phyloP scores from a whole-genome alignment of 2,329 filamentous ascomycete species.

The Claviceps sp. region DNA sequence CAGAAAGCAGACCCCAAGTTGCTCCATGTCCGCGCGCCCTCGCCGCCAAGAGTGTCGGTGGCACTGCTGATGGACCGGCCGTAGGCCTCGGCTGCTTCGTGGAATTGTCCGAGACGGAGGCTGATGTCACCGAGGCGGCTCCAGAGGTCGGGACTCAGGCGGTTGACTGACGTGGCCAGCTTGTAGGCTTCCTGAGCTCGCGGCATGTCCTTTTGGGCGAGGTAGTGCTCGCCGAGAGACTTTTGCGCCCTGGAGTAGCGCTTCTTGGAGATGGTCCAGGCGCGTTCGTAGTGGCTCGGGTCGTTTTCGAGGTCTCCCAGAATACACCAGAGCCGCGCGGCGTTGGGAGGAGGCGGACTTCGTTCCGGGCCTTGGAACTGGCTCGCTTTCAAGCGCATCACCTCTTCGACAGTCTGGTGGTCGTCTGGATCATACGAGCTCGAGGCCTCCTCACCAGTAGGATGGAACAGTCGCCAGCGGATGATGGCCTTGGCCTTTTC shows the following conservation, averaged over 20 bases:
- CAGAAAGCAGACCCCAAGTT: conserved; percentile 80
- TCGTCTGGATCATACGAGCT: conserved; percentile 30
- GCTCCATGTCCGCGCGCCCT: conserved; percentile 86
- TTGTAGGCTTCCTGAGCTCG: conserved; percentile 67
- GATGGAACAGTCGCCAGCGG: conserved; percentile 64
- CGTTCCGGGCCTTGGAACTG: conserved; percentile 48
- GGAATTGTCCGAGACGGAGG: conserved; percentile 62
- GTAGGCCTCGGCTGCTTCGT: conserved; percentile 72
- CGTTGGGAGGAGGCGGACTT: conserved; percentile 63
- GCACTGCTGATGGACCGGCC: conserved; percentile 59
- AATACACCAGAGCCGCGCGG: conserved; percentile 82
- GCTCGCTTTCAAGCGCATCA: conserved; percentile 39
- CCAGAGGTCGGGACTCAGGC: conserved; percentile 75
- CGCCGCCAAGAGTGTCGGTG: conserved; percentile 54
- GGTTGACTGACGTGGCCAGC: conserved; percentile 64
- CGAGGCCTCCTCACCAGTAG: conserved; percentile 27
- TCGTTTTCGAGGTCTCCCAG: conserved; percentile 78
- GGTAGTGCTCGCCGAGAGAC: conserved; percentile 68
- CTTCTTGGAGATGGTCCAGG: conserved; percentile 72
- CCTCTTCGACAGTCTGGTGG: conserved; percentile 39
- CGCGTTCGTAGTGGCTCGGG: conserved; percentile 62
- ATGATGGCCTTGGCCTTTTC: conserved; percentile 69
- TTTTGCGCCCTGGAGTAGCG: conserved; percentile 80
- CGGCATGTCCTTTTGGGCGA: conserved; percentile 49
- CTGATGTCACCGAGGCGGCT: conserved; percentile 80